phyloP scores from a whole-genome alignment of 2,329 filamentous ascomycete species.

The Celoporthe dispersa region DNA sequence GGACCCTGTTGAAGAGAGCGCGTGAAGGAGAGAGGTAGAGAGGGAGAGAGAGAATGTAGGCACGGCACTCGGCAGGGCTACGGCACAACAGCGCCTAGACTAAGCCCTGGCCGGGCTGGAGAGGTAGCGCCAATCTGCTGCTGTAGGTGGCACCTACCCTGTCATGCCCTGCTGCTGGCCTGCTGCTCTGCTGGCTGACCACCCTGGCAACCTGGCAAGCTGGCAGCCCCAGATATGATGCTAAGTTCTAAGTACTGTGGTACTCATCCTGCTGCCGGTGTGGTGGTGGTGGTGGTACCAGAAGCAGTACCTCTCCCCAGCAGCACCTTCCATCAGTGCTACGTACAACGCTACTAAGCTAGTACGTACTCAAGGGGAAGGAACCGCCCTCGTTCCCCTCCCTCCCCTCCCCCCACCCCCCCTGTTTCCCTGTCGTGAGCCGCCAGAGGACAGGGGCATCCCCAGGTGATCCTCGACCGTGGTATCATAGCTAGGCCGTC shows the following conservation, averaged over 20 bases:
- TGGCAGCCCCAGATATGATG: no score
- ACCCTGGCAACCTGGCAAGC: no score
- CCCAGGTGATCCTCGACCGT: neutral
- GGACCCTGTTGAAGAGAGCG: neutral
- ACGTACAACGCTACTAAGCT: no score
- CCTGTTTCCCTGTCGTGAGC: slow-evolving; percentile 8
- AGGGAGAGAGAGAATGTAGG: neutral
- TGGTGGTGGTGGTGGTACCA: no score
- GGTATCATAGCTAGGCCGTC: neutral
- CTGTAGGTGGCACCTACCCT: neutral
- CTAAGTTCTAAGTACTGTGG: no score
- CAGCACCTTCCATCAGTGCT: no score
- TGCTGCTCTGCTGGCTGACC: neutral
- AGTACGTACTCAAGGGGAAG: neutral
- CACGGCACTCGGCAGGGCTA: slow-evolving; percentile 14
- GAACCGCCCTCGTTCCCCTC: neutral
- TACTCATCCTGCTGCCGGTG: no score
- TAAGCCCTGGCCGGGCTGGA: neutral
- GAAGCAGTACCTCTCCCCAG: no score
- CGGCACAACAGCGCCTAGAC: neutral
- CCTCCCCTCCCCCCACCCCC: neutral
- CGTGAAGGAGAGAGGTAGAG: neutral
- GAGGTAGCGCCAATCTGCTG: slow-evolving; percentile 4
- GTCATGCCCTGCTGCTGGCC: neutral
- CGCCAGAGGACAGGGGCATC: neutral